These are phyloP conservation scores for Mucor circinelloides DNA, from an alignment of 371 early-diverging fungal genomes.

Conservation along the genomic window DNA sequence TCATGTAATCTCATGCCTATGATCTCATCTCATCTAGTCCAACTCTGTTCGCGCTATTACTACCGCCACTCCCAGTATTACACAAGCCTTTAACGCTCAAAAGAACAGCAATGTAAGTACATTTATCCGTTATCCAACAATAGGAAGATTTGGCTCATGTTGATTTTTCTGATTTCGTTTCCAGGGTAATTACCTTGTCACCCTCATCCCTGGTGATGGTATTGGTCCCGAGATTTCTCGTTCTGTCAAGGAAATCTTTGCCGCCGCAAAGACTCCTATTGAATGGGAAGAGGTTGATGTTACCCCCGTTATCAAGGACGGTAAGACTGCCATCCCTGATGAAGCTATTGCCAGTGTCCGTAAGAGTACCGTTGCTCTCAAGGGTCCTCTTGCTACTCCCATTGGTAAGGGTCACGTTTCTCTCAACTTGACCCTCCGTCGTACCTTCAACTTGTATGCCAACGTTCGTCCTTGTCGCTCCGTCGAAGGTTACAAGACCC, in stretches of 20 bases:
- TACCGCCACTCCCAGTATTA: constrained; percentile 60
- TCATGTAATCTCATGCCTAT: not conserved
- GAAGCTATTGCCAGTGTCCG: constrained; percentile 89
- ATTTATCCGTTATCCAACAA: not conserved
- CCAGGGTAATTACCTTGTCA: constrained; percentile 81
- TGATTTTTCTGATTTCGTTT: not conserved
- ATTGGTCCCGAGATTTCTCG: constrained; percentile 98
- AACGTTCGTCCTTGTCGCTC: constrained; percentile 98
- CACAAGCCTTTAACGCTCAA: constrained; percentile 63
- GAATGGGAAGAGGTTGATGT: constrained; percentile 97
- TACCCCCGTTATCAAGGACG: constrained; percentile 90
- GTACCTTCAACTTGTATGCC: constrained; percentile 97
- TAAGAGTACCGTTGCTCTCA: constrained; percentile 95
- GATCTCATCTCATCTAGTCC: constrained; percentile 17
- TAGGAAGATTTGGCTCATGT: too few relatives aligned
- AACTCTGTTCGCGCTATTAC: constrained; percentile 53
- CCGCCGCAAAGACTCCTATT: constrained; percentile 93
- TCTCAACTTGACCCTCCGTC: constrained; percentile 95
- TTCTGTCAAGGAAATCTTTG: constrained; percentile 92
- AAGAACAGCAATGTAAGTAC: constrained; percentile 67
- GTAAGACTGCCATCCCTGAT: constrained; percentile 92
- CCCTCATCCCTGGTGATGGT: constrained; percentile 98
- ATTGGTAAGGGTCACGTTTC: constrained; percentile 99
- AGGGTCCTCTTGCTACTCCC: constrained; percentile 97
- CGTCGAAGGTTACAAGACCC: constrained; percentile 94